Percentiles rank a stretch among this genome's conserved stretches.
Evolutionary conservation across 768 basidiomycete genomes (phyloP).

Genomic region (Tylopilus plumbeoviolaceoides): DNA sequence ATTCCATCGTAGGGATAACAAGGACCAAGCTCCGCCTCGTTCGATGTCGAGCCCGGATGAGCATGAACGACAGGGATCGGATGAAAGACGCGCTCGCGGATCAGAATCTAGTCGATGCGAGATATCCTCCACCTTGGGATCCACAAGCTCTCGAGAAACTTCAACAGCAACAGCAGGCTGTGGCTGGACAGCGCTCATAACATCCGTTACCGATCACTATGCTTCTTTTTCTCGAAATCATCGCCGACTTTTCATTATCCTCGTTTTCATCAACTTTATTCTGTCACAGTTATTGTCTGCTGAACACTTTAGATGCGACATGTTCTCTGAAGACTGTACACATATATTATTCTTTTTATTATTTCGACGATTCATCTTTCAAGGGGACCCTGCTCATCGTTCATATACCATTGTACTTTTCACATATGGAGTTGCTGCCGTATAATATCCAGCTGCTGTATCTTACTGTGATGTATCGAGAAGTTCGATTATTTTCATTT

Average conservation of each 20-base stretch:
- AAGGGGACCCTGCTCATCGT: slow-evolving; percentile 5
- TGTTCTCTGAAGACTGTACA: not conserved
- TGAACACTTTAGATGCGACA: slow-evolving; percentile 1
- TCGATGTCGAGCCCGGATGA: slow-evolving; percentile 71
- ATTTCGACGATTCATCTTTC: not conserved
- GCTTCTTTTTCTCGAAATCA: not conserved
- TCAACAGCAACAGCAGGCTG: slow-evolving; percentile 25
- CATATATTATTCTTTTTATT: not conserved
- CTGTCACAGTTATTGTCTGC: not conserved
- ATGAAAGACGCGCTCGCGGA: slow-evolving; percentile 74
- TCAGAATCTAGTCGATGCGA: slow-evolving; percentile 71
- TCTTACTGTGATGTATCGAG: slow-evolving; percentile 10
- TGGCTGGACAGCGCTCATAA: slow-evolving; percentile 9
- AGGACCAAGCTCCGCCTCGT: slow-evolving; percentile 80
- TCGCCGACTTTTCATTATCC: not conserved
- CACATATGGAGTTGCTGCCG: slow-evolving; percentile 1
- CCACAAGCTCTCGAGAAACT: slow-evolving; percentile 36
- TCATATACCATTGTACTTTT: slow-evolving; percentile 15
- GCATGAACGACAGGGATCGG: slow-evolving; percentile 69
- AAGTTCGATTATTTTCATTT: not conserved
- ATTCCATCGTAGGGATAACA: slow-evolving; percentile 61
- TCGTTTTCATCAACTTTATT: not conserved
- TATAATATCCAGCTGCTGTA: slow-evolving; percentile 24
- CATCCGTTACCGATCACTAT: not conserved
- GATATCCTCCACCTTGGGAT: slow-evolving; percentile 71